A percentile compares a stretch with the other conserved stretches of the same genome.
Evolutionary conservation across 2,329 filamentous ascomycete species (phyloP).

Genomic region (Colletotrichum musae): DNA sequence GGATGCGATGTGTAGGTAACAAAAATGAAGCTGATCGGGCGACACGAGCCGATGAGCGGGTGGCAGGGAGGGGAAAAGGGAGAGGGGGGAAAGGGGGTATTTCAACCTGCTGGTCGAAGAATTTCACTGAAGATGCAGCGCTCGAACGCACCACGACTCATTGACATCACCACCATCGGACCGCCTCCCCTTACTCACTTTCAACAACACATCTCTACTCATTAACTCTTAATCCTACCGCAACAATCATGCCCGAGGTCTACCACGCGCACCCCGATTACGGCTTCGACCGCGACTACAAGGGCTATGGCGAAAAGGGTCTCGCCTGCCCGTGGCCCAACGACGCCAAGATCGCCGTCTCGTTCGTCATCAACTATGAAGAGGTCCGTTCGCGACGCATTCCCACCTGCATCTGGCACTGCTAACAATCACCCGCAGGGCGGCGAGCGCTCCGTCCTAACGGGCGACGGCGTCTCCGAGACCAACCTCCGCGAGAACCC

Average conservation of each 20-base stretch:
- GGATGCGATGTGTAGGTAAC: not conserved
- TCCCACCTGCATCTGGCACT: not conserved
- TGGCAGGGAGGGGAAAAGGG: not conserved
- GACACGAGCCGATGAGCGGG: constrained; percentile 14
- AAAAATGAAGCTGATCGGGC: constrained; percentile 1
- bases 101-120: constrained; percentile 3
- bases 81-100: not conserved
- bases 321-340: constrained; percentile 56
- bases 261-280: constrained; percentile 49
- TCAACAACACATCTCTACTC: not conserved
- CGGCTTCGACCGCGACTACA: constrained; percentile 50
- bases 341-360: constrained; percentile 58
- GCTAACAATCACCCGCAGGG: constrained; percentile 38
- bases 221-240: too few relatives aligned
- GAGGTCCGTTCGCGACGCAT: constrained; percentile 48
- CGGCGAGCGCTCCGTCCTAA: constrained; percentile 54
- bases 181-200: not conserved
- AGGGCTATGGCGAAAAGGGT: constrained; percentile 57
- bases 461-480: constrained; percentile 56
- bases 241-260: constrained; percentile 45
- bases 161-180: not conserved
- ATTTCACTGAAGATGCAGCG: not conserved
- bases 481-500: constrained; percentile 57
- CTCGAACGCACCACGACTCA: not conserved
- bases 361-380: constrained; percentile 62